Conservation (phyloP, 1,139 yeast species). For the Geotrichum cucujoidarum region DNA sequence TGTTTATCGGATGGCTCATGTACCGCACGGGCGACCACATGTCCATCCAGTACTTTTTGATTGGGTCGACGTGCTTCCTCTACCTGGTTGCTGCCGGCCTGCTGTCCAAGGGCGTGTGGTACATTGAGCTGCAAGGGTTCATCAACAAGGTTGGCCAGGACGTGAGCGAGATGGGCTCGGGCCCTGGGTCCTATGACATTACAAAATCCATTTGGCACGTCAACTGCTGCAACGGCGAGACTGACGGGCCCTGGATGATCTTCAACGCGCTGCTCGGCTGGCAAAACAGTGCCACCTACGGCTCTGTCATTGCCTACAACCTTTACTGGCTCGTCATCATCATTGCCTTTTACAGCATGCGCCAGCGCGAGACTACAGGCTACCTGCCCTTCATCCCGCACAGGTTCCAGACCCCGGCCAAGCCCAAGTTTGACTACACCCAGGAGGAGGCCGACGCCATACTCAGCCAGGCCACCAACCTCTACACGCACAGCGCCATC, state of each 20-base stretch:
- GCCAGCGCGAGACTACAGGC: slow-evolving; percentile 4
- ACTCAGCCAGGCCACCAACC: slow-evolving; percentile 9
- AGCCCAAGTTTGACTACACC: slow-evolving; percentile 4
- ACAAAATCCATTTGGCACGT: slow-evolving; percentile 89
- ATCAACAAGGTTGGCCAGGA: slow-evolving; percentile 74
- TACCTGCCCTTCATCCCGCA: slow-evolving; percentile 10
- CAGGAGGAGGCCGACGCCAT: slow-evolving; percentile 10
- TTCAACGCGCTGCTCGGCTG: slow-evolving; percentile 90
- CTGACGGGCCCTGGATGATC: slow-evolving; percentile 89
- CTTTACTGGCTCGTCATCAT: slow-evolving; percentile 22
- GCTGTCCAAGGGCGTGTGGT: slow-evolving; percentile 88
- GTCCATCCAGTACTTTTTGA: slow-evolving; percentile 74
- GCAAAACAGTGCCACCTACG: slow-evolving; percentile 93
- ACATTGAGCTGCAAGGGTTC: slow-evolving; percentile 66
- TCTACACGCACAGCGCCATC: slow-evolving; percentile 5
- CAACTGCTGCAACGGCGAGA: slow-evolving; percentile 89
- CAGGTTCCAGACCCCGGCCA: slow-evolving; percentile 1
- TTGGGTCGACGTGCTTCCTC: slow-evolving; percentile 77
- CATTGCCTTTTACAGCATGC: slow-evolving; percentile 8
- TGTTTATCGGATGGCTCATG: slow-evolving; percentile 57
- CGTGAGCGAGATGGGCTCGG: slow-evolving; percentile 82
- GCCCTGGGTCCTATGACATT: slow-evolving; percentile 92
- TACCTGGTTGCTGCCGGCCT: slow-evolving; percentile 87
- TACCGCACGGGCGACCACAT: slow-evolving; percentile 74
- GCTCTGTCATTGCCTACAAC: slow-evolving; percentile 72